These are phyloP conservation scores for Pseudogymnoascus sp. DNA, from an alignment of 2,329 filamentous ascomycete species.

Conservation along the genomic window DNA sequence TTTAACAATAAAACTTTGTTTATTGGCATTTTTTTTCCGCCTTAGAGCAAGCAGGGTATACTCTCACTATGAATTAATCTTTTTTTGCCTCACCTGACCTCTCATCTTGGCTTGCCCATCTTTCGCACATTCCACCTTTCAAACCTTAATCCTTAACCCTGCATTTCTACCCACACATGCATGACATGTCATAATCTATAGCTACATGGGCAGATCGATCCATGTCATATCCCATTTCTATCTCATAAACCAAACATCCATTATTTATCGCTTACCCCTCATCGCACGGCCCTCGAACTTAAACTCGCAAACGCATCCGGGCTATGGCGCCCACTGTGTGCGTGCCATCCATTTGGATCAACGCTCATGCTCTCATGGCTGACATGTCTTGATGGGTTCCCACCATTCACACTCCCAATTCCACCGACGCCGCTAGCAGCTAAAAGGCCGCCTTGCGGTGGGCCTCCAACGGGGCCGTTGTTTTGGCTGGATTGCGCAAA, in stretches of 20 bases:
- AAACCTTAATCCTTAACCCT: neutral
- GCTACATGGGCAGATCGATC: neutral
- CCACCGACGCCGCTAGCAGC: neutral
- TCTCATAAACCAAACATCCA: neutral
- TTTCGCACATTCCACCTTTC: neutral
- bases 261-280: neutral
- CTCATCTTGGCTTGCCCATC: neutral
- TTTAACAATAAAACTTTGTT: neutral
- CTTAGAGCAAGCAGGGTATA: neutral
- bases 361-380: constrained; percentile 64
- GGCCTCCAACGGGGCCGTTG: neutral
- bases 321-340: constrained; percentile 65
- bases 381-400: constrained; percentile 34
- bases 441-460: neutral
- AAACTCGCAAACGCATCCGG: constrained; percentile 74
- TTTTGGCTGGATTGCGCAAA: neutral
- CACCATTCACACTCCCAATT: constrained; percentile 12
- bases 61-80: neutral
- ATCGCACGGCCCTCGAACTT: constrained; percentile 24
- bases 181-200: neutral
- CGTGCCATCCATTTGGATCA: constrained; percentile 44
- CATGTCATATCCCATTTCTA: neutral
- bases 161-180: neutral
- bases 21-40: neutral
- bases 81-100: neutral